Evolutionary conservation across 2,329 filamentous ascomycete genomes (phyloP).

Genomic region (Phyllosticta citribraziliensis): DNA sequence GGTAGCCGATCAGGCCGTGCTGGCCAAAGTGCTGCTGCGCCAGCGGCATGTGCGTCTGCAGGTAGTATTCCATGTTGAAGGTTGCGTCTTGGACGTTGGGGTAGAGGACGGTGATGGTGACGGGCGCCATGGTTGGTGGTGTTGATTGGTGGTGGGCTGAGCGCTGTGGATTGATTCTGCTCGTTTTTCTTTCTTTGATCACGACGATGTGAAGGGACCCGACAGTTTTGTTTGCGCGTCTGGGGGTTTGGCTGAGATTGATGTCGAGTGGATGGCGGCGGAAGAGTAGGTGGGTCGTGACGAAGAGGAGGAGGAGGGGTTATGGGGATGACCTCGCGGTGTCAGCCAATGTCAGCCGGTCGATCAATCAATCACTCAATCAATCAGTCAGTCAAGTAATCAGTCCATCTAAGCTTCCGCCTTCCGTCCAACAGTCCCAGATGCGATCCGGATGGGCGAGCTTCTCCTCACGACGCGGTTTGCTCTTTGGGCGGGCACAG

Average conservation of each 20-base stretch:
- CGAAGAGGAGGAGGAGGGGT: too few species aligned
- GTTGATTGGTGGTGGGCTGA: background rate
- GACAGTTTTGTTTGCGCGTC: background rate
- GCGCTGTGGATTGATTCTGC: too few species aligned
- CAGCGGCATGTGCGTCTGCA: conserved; percentile 29
- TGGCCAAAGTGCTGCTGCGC: conserved; percentile 22
- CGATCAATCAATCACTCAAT: background rate
- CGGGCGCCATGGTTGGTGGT: conserved; percentile 9
- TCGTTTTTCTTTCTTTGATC: background rate
- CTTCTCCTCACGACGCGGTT: background rate
- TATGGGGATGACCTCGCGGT: too few species aligned
- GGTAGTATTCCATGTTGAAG: conserved; percentile 32
- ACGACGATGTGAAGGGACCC: too few species aligned
- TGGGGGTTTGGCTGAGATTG: background rate
- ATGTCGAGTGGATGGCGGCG: too few species aligned
- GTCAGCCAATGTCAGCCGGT: background rate
- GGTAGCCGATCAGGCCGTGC: conserved; percentile 21
- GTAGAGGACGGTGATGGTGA: conserved; percentile 16
- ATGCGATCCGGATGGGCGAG: background rate
- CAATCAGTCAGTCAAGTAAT: background rate
- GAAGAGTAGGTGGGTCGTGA: too few species aligned
- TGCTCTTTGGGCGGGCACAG: background rate
- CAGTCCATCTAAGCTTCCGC: background rate
- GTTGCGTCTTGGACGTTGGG: conserved; percentile 17
- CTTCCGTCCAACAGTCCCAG: background rate